A percentile compares a stretch with the other conserved stretches of the same genome.
Evolutionary conservation across 2,329 filamentous ascomycete species (phyloP).

Genomic region (Pseudogymnoascus sp.): DNA sequence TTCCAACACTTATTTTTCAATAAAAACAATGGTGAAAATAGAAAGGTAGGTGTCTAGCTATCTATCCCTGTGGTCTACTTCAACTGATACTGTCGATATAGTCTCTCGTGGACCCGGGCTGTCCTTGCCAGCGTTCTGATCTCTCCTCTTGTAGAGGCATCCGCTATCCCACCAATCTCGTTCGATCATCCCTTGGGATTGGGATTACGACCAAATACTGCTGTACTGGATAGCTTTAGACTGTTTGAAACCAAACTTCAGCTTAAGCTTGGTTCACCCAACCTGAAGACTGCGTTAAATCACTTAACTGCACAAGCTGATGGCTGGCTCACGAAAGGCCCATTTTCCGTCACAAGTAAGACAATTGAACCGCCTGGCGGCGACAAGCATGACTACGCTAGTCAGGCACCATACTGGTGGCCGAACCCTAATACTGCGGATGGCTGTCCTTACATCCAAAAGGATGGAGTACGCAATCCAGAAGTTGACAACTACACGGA

Average conservation of each 20-base stretch:
- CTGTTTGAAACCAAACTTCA: slow-evolving; percentile 10
- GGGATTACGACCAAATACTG: background rate
- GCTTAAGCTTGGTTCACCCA: background rate
- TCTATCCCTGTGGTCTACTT: background rate
- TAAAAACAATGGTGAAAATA: background rate
- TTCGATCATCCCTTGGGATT: background rate
- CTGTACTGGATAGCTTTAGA: slow-evolving; percentile 9
- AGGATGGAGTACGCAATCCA: slow-evolving; percentile 25
- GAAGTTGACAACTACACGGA: slow-evolving; percentile 20
- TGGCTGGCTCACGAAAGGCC: slow-evolving; percentile 23
- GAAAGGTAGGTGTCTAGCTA: background rate
- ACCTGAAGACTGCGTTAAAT: background rate
- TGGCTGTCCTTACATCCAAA: slow-evolving; percentile 24
- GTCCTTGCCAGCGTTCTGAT: background rate
- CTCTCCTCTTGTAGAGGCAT: background rate
- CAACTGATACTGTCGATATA: background rate
- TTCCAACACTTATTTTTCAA: background rate
- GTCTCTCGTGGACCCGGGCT: background rate
- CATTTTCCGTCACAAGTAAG: slow-evolving; percentile 25
- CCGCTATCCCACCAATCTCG: background rate
- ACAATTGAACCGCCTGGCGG: slow-evolving; percentile 17
- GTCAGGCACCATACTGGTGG: slow-evolving; percentile 25
- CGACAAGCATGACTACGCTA: slow-evolving; percentile 22
- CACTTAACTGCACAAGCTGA: slow-evolving; percentile 10
- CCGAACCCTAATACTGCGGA: slow-evolving; percentile 17